Evolutionary conservation across 805 yeast species (phyloP), one percentile per base, ranked within the genome.

Genomic region (Ogataea paradorogensis): DNA sequence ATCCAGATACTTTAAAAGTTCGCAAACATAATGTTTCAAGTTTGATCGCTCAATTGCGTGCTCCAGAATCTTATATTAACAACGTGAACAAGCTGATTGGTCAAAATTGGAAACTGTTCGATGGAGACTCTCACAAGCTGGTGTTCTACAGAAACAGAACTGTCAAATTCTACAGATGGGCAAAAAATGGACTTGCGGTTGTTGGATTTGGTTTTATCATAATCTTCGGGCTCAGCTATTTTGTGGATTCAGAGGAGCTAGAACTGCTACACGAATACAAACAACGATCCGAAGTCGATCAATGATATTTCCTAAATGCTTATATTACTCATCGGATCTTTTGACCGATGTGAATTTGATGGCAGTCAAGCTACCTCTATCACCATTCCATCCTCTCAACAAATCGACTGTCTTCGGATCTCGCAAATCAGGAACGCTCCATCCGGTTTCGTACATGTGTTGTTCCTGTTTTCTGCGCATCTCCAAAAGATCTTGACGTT

Each of bases 321-420:
- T 30, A 27, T 27, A 7, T 21, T 39, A 39, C 42, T 27, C 13
- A 26, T 38, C 43, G 5, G 45, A 59, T 37, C 61, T 61, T 21
- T 55, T 55, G 25, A 74, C 52, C 21, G 53, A 55, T 7, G 72
- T 61, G 46, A 76, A 72, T 45, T 76, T 78, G 54, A 88, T 67
- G 14, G 75, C 71, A 28, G 82, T 80, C 37, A 82, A 63, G 14
- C 93, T 88, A 32, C 96, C 96, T 52, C 76, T 67, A 9, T 85
- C 78, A 20, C 93, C 90, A 52, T 84, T 83, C 97, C 97, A 91
- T 5, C 64, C 61, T 55, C 81, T 72, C 48, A 91, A 63, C 25
- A 69, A 64, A 27, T 67, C 65, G 2, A 87, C 91, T 4, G 80
- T 82, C 7, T 63, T 69, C 27, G 61, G 63, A 49, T 80, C 81